Evolutionary conservation across 345 rosid species (phyloP).

Genomic region (Excoecaria cochinchinensis): DNA sequence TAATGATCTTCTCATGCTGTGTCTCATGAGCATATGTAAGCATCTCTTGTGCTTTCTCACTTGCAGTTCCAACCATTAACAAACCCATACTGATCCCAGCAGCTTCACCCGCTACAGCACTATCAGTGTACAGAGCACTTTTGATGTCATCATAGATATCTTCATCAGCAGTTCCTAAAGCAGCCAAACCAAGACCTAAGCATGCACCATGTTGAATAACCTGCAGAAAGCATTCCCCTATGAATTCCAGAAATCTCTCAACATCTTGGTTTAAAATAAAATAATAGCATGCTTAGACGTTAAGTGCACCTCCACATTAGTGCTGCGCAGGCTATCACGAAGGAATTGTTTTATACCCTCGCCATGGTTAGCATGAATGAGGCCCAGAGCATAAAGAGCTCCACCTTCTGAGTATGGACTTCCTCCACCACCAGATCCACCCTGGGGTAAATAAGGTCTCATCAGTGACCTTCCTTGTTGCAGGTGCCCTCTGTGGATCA

Average conservation of each 20-base stretch:
- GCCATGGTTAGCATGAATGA: slow-evolving; percentile 98
- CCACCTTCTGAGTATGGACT: slow-evolving; percentile 99
- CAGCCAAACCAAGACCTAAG: slow-evolving; percentile 98
- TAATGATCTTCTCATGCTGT: slow-evolving; percentile 95
- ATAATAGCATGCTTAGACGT: not conserved
- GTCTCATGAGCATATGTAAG: slow-evolving; percentile 98
- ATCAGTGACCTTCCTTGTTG: slow-evolving; percentile 96
- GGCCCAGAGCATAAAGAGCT: slow-evolving; percentile 95
- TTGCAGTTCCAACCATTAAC: slow-evolving; percentile 98
- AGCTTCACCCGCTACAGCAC: slow-evolving; percentile 99
- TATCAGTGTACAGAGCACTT: slow-evolving; percentile 81
- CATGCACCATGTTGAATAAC: slow-evolving; percentile 99
- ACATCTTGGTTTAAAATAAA: not conserved
- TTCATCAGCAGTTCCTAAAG: slow-evolving; percentile 97
- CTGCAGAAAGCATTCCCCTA: slow-evolving; percentile 40
- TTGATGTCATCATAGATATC: slow-evolving; percentile 89
- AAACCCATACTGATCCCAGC: slow-evolving; percentile 99
- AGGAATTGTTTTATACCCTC: slow-evolving; percentile 98
- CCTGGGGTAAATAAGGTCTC: slow-evolving; percentile 99
- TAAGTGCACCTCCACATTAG: slow-evolving; percentile 77
- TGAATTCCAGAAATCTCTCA: not conserved
- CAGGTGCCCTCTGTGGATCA: slow-evolving; percentile 93
- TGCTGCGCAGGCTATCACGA: slow-evolving; percentile 85
- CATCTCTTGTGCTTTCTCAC: slow-evolving; percentile 97
- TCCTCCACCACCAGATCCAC: slow-evolving; percentile 92